Conservation (phyloP, 495 filamentous ascomycete species). For the Penicillium cosmopolitanum region DNA sequence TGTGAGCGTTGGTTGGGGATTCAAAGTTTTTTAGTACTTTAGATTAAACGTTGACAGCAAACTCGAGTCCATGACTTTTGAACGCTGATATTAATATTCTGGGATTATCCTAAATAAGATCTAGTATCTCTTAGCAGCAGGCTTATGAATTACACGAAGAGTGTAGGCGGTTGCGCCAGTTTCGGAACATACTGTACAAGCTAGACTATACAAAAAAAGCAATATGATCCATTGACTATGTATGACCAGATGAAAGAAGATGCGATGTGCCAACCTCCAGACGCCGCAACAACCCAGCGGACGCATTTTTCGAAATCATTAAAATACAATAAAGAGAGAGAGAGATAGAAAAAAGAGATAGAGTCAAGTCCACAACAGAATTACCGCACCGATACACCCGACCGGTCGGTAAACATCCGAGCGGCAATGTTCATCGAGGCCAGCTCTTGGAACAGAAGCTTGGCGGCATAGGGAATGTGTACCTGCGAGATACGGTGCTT, state of each 20-base stretch:
- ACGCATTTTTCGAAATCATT: slow-evolving; percentile 36
- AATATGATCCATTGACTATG: slow-evolving; percentile 22
- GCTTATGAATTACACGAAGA: too few relatives aligned
- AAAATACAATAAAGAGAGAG: slow-evolving; percentile 29
- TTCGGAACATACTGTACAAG: neutral
- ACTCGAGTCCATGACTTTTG: too few relatives aligned
- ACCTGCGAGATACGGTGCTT: slow-evolving; percentile 98
- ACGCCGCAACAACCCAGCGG: slow-evolving; percentile 32
- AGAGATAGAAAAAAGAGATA: slow-evolving; percentile 7
- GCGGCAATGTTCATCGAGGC: slow-evolving; percentile 97
- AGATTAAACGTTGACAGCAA: too few relatives aligned
- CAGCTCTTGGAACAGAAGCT: slow-evolving; percentile 97
- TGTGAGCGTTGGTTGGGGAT: too few relatives aligned
- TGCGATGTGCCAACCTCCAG: slow-evolving; percentile 29
- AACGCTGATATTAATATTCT: too few relatives aligned
- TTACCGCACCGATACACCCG: slow-evolving; percentile 50
- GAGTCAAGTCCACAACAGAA: slow-evolving; percentile 8
- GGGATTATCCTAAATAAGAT: too few relatives aligned
- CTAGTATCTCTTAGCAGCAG: too few relatives aligned
- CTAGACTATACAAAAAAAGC: neutral
- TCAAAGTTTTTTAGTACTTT: too few relatives aligned
- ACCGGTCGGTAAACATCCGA: slow-evolving; percentile 86
- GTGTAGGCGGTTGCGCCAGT: too few relatives aligned
- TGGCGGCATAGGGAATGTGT: slow-evolving; percentile 96
- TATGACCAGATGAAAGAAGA: slow-evolving; percentile 30